Conservation (phyloP, 1,284 basidiomycete genomes). For the Laetiporus sulphureus region DNA sequence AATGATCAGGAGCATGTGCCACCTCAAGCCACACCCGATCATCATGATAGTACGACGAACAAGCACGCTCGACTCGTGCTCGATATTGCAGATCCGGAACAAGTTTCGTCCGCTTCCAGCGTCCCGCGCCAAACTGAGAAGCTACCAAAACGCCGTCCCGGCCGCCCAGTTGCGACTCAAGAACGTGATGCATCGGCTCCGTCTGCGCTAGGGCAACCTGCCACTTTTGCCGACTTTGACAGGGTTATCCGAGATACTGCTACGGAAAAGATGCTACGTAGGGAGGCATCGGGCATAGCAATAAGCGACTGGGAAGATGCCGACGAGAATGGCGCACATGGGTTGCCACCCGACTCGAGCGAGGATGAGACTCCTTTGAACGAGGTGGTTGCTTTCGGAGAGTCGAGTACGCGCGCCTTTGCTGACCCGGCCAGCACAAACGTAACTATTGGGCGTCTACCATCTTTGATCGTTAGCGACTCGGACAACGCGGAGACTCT, state of each 20-base stretch:
- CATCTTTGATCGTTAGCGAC: not conserved
- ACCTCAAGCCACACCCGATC: too few relatives aligned
- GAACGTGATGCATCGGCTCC: not conserved
- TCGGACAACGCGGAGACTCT: too few relatives aligned
- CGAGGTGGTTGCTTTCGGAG: not conserved
- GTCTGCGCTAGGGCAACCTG: not conserved
- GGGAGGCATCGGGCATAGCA: too few relatives aligned
- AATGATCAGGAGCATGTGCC: too few relatives aligned
- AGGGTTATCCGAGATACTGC: not conserved
- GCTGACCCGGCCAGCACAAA: not conserved
- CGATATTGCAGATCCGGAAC: too few relatives aligned
- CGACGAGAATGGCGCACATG: conserved; percentile 5
- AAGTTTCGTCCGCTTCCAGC: too few relatives aligned
- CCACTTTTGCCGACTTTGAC: not conserved
- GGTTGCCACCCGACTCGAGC: conserved; percentile 12
- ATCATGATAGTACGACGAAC: too few relatives aligned
- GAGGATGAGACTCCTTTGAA: conserved; percentile 13
- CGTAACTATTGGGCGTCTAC: not conserved
- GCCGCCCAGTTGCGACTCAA: too few relatives aligned
- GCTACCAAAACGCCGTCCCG: too few relatives aligned
- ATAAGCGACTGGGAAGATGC: too few relatives aligned
- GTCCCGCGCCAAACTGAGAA: too few relatives aligned
- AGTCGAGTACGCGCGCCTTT: not conserved
- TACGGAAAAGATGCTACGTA: conserved; percentile 6
- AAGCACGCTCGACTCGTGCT: too few relatives aligned